Base-by-base conservation (phyloP, 1,284 basidiomycete species). In the Ganoderma lingzhi region DNA sequence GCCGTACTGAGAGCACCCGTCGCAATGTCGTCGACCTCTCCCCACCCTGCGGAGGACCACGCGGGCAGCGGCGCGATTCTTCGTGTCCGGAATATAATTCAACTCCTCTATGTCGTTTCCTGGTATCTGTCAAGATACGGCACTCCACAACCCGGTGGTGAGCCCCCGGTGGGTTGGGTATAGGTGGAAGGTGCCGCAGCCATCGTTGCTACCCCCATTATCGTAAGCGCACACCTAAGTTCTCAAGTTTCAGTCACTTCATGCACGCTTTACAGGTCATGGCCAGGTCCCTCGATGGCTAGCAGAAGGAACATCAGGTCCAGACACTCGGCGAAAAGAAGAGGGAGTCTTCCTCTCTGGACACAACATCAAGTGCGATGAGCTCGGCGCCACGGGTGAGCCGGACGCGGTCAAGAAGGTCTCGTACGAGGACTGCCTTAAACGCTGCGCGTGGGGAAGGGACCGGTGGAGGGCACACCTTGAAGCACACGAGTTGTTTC, bases 101-200 rank as follows among this genome's bases (percentile, higher is more conserved):
- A n/a, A n/a, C n/a, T n/a, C n/a, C n/a, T n/a, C n/a, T n/a, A n/a
- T n/a, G n/a, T n/a, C n/a, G n/a, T n/a, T n/a, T n/a, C n/a, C n/a
- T n/a, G n/a, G n/a, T n/a, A n/a, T 99, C 55, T 98, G 98, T 83
- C 93, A 96, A 79, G 95, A 96, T 93, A 98, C 77, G 96, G 96
- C 17, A 89, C 91, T 0, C 80, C 87, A 0, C 87, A 88, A 6
- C 81, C 88, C 15, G 74, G 80, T 3, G 89, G 86, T 56, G 82
- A 90, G 56, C 89, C 94, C 19, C 87, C 87, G 19, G 93, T 94
- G 2, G 97, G 99, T 77, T 99, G 97, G n/a, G n/a, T n/a, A n/a
- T n/a, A n/a, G 97, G 96, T 99, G 4, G 97, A 99, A 83, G 98
- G 98, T 77, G 96, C 99, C 15, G 96, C 97, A 8, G 99, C 99